Base-by-base conservation (phyloP, 2,329 filamentous ascomycete species). In the Xylariales sp. region DNA sequence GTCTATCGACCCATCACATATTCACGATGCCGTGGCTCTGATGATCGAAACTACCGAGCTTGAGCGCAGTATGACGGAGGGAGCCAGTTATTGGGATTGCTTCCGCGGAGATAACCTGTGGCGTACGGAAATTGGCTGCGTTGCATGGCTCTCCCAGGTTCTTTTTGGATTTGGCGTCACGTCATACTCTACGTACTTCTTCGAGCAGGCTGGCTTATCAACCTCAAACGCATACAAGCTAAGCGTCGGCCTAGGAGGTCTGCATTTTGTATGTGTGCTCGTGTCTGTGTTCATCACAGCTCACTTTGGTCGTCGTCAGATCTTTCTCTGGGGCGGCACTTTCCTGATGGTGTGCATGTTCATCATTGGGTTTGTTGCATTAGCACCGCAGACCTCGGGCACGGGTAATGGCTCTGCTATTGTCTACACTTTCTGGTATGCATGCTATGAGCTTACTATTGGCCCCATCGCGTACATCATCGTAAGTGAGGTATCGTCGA, bases 401-500 rank as follows among this genome's bases (percentile, higher is more conserved):
- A n/a, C n/a, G n/a, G n/a, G n/a, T n/a, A n/a, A n/a, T n/a, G n/a
- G n/a, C n/a, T n/a, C n/a, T n/a, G n/a, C n/a, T n/a, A n/a, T n/a
- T n/a, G n/a, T n/a, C n/a, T n/a, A n/a, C n/a, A n/a, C n/a, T n/a
- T n/a, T n/a, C n/a, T n/a, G n/a, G n/a, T n/a, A n/a, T n/a, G n/a
- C n/a, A n/a, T n/a, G n/a, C n/a, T n/a, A n/a, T n/a, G n/a, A n/a
- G n/a, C n/a, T n/a, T n/a, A n/a, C n/a, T n/a, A n/a, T n/a, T n/a
- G n/a, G n/a, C 1, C 68, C 67, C 2, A 61, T 69, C 11, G 61
- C 64, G 8, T 73, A 69, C 48, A 61, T 63, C 6, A 60, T 72
- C 49, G 73, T 70, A 3, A 60, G 67, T 4, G 69, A 74, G 43
- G 61, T 64, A 10, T 66, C 67, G 0, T 70, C 68, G 0, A 63